Evolutionary conservation across 257 asterid species (phyloP).

Genomic region (Lantana camara): DNA sequence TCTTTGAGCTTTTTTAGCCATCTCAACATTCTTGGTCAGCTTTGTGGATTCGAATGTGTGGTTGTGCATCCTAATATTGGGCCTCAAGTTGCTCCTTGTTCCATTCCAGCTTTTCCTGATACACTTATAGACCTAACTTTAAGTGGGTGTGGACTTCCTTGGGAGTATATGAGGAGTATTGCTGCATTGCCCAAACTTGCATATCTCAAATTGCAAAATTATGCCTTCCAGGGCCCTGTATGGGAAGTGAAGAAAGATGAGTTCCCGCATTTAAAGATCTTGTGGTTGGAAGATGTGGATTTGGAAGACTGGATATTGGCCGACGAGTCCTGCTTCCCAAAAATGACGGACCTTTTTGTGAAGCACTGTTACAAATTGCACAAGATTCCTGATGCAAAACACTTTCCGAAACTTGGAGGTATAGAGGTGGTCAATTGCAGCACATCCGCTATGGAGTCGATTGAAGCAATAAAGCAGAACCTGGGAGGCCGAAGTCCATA

Average conservation of each 20-base stretch:
- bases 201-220: not conserved
- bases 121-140: not conserved
- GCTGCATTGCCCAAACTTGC: not conserved
- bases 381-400: not conserved
- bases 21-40: not conserved
- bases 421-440: not conserved
- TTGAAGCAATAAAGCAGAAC: not conserved
- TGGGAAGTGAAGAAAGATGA: not conserved
- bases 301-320: not conserved
- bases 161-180: not conserved
- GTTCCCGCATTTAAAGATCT: not conserved
- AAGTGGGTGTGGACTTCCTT: not conserved
- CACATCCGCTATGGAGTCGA: not conserved
- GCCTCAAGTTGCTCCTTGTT: not conserved
- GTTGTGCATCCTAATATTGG: not conserved
- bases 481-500: not conserved
- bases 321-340: not conserved
- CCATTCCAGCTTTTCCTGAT: not conserved
- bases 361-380: conserved; percentile 10
- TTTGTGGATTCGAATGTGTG: not conserved
- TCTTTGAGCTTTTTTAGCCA: conserved; percentile 3
- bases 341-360: not conserved
- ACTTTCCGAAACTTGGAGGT: not conserved
- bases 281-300: not conserved
- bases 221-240: not conserved